Evolutionary conservation across 371 early-diverging fungal species (phyloP), one percentile per base, ranked within the genome.

Genomic region (Choanephora cucurbitarum): DNA sequence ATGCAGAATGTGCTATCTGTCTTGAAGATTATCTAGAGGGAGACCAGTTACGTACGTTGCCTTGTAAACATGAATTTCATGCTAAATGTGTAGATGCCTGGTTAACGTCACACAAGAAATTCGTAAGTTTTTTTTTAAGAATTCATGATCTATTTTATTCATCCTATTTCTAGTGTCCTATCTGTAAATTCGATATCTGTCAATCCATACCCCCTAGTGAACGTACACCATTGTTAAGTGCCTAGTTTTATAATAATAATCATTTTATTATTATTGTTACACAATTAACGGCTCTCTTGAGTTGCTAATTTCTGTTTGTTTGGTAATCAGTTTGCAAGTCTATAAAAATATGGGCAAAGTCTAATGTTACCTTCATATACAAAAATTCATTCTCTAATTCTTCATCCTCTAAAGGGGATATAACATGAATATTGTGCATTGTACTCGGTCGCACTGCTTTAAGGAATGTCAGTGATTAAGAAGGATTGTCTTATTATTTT

Each of bases 41-140:
- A 5, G 94, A 94, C 40, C 75, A 82, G 39, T 58, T 98, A 44
- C 79, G 97, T 5, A 76, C 83, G 6, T 72, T 99, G 37, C 91
- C 91, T 1, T 99, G 99, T 73, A 77, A 74, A 42, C 99, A 99
- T 72, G 86, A 86, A 58, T 99, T 94, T 73, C 99, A 99, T 69
- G 79, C 85, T 19, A 80, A 75, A 7, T 99, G 99, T 74, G 89
- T 99, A 45, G 98, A 96, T 62, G 85, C 81, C 37, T 92, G 92
- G 92, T 80, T 92, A 21, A 91, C 89, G 2, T 85, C 86, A 5
- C 77, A 86, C 56, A 91, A 91, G 69, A 87, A 85, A 74, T 91
- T 89, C 73, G 88, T 85, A 79, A 70, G 88, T 80, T 41, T 40
- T 7, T 17, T 24, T 52, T 41, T 43, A 43, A 41, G 15, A 32